Evolutionary conservation across 345 rosid species (phyloP), one percentile per base, ranked within the genome.

Genomic region (Citrus trifoliata): DNA sequence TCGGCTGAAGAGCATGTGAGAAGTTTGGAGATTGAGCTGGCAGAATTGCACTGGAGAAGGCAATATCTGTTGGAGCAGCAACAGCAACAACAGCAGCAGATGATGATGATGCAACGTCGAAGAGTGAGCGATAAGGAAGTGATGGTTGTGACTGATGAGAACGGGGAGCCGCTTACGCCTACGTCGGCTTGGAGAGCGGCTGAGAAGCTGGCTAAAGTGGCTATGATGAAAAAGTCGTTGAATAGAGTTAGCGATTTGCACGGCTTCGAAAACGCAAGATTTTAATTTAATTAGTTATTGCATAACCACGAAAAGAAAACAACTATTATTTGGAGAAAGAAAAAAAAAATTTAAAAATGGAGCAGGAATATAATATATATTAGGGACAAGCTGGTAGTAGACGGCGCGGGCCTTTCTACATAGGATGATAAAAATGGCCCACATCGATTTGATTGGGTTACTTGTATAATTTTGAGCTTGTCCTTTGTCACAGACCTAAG

Each of bases 251-350:
- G 98, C 83, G 97, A 95, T 80, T 83, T 95, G 89, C 98, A 95
- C 88, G 98, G 98, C 86, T 95, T 95, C 73, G 98, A 95, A 82
- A 90, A 92, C 71, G 98, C 98, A 38, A 90, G 98, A 83, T 95
- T 95, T 85, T 93, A 86, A 86, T 73, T 24, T 53, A 53, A 1
- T 53, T 53, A 86, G 86, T 71, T 18, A 59, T 40, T 38, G 16
- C 46, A 12, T 6, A 9, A 14, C 58, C 62, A 38, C 5, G 22
- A n/a, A 65, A 30, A 48, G 1, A 1, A 58, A 73, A 30, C 1
- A 35, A 25, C 3, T 19, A 71, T 64, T 14, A 67, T 13, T 46
- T 13, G 51, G 18, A 46, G 51, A 10, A 3, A 67, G 25, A 51
- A 46, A 74, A 6, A 74, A 6, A 61, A 42, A n/a, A 22, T 37